phyloP scores from a whole-genome alignment of 345 rosid genomes.

The Bruguiera sexangula region DNA sequence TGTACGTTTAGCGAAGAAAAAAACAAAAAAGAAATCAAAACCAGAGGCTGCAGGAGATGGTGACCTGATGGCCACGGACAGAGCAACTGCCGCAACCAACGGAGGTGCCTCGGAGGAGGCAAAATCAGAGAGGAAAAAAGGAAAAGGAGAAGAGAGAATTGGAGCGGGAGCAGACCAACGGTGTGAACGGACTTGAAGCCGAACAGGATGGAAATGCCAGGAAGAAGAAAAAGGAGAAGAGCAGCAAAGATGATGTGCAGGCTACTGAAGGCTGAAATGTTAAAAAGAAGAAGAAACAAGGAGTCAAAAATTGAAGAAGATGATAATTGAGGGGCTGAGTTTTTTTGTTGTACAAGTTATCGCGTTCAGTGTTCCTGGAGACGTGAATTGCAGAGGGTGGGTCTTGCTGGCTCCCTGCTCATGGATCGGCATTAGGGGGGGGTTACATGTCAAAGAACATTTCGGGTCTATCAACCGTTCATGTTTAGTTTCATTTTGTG shows the following conservation, averaged over 20 bases:
- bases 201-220: constrained; percentile 15
- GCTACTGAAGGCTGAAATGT: constrained; percentile 11
- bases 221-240: constrained; percentile 42
- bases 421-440: too few species aligned
- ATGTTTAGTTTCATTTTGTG: not conserved
- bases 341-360: too few species aligned
- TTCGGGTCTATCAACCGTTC: not conserved
- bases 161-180: constrained; percentile 25
- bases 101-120: constrained; percentile 36
- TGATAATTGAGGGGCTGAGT: constrained; percentile 22
- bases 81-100: constrained; percentile 20
- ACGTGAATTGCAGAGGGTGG: too few species aligned
- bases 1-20: constrained; percentile 52
- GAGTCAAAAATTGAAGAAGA: constrained; percentile 28
- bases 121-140: constrained; percentile 51
- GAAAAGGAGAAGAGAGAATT: constrained; percentile 48
- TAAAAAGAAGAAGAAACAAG: constrained; percentile 17
- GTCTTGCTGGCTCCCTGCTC: too few species aligned
- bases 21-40: constrained; percentile 59
- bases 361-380: too few species aligned
- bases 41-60: constrained; percentile 32
- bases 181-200: constrained; percentile 6
- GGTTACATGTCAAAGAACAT: not conserved
- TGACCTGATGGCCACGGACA: constrained; percentile 36
- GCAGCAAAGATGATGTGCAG: constrained; percentile 23